Conservation (phyloP, 2,329 filamentous ascomycete species). For the Anthostomella pinea region DNA sequence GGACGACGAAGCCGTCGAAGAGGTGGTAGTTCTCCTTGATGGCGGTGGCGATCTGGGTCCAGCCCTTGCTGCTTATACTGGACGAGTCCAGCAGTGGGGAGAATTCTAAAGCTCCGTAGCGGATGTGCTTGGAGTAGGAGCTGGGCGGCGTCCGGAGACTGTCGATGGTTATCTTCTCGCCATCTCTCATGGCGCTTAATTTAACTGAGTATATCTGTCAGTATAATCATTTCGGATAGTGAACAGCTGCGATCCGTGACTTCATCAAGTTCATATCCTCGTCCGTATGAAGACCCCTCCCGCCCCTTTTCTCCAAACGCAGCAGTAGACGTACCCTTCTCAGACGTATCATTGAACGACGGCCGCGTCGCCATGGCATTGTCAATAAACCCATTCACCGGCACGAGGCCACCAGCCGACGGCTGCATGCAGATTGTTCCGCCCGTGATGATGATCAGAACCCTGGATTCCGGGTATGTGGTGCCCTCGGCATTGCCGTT, state of each 20-base stretch:
- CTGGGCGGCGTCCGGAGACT: slow-evolving; percentile 78
- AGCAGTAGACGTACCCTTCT: slow-evolving; percentile 35
- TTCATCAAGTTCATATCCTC: slow-evolving; percentile 21
- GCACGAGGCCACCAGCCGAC: slow-evolving; percentile 75
- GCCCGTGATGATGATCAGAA: slow-evolving; percentile 88
- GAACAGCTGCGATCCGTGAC: too few species aligned
- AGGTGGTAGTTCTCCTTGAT: slow-evolving; percentile 81
- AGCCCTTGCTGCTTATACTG: slow-evolving; percentile 82
- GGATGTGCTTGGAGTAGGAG: slow-evolving; percentile 74
- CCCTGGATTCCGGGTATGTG: slow-evolving; percentile 67
- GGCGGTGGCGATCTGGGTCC: slow-evolving; percentile 79
- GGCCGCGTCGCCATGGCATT: slow-evolving; percentile 78
- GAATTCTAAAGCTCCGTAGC: slow-evolving; percentile 84
- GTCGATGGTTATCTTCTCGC: slow-evolving; percentile 51
- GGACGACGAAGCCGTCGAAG: slow-evolving; percentile 87
- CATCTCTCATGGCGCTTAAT: slow-evolving; percentile 51
- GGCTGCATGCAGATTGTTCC: slow-evolving; percentile 90
- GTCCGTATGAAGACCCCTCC: slow-evolving; percentile 10
- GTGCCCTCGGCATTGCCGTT: slow-evolving; percentile 21
- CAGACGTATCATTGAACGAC: slow-evolving; percentile 78
- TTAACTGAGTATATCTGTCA: slow-evolving; percentile 34
- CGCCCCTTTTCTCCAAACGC: background rate
- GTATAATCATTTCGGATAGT: too few species aligned
- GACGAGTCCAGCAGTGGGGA: slow-evolving; percentile 82
- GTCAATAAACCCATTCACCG: slow-evolving; percentile 76